phyloP scores from a whole-genome alignment of 1,139 yeast genomes.

The Blastobotrys apis region DNA sequence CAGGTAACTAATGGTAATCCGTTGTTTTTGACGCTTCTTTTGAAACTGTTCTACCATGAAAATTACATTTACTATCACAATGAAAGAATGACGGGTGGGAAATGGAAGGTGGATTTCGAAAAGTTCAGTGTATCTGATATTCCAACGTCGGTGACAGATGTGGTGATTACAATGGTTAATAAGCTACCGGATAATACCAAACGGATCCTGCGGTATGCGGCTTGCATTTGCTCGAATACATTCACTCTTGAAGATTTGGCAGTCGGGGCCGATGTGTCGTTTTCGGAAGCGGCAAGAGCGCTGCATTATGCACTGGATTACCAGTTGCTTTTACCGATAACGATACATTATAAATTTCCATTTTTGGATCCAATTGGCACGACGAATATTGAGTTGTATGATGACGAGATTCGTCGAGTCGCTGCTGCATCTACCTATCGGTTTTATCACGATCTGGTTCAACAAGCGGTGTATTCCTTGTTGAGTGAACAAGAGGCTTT shows the following conservation, averaged over 20 bases:
- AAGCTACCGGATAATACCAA: slow-evolving; percentile 27
- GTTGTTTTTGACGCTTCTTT: slow-evolving; percentile 25
- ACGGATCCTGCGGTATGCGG: slow-evolving; percentile 42
- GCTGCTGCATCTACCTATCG: slow-evolving; percentile 39
- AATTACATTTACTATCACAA: slow-evolving; percentile 26
- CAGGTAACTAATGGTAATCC: slow-evolving; percentile 33
- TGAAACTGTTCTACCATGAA: slow-evolving; percentile 25
- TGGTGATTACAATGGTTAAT: slow-evolving; percentile 26
- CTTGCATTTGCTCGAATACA: slow-evolving; percentile 43
- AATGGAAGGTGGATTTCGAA: slow-evolving; percentile 31
- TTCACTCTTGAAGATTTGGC: slow-evolving; percentile 46
- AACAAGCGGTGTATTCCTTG: slow-evolving; percentile 37
- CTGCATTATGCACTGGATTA: slow-evolving; percentile 39
- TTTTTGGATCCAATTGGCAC: slow-evolving; percentile 40
- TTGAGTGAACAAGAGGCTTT: slow-evolving; percentile 32
- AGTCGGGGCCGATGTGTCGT: slow-evolving; percentile 39
- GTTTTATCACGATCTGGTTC: slow-evolving; percentile 38
- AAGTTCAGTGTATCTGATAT: slow-evolving; percentile 21
- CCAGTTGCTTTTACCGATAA: slow-evolving; percentile 41
- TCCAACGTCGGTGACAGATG: slow-evolving; percentile 27
- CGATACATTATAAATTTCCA: slow-evolving; percentile 48
- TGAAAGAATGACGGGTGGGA: slow-evolving; percentile 21
- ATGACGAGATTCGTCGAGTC: slow-evolving; percentile 39
- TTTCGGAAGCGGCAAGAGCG: slow-evolving; percentile 32
- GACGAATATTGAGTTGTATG: slow-evolving; percentile 40